These are phyloP conservation scores for Tetracladium setigerum DNA, from an alignment of 495 filamentous ascomycete genomes.

Conservation along the genomic window DNA sequence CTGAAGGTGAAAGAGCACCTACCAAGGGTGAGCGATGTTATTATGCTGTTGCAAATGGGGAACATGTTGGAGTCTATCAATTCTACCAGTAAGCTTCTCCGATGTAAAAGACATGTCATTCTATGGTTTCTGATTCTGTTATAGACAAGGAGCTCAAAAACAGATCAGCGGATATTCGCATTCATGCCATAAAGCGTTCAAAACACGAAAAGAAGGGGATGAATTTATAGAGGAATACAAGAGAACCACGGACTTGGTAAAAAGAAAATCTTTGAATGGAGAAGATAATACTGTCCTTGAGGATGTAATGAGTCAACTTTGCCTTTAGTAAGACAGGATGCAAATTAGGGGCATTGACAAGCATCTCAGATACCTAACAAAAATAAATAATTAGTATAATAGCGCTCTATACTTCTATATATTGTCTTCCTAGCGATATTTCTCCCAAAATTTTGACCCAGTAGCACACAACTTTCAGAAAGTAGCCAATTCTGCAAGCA, in stretches of 20 bases:
- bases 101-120: neutral
- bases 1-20: slow-evolving; percentile 4
- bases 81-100: slow-evolving; percentile 5
- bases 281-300: neutral
- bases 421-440: too few relatives aligned
- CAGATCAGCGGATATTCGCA: slow-evolving; percentile 2
- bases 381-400: too few relatives aligned
- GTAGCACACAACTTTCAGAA: too few relatives aligned
- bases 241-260: neutral
- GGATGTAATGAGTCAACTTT: too few relatives aligned
- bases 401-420: too few relatives aligned
- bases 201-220: slow-evolving; percentile 3
- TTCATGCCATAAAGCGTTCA: slow-evolving; percentile 4
- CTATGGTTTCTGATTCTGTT: neutral
- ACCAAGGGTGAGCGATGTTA: neutral
- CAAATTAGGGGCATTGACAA: too few relatives aligned
- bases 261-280: neutral
- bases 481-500: too few relatives aligned
- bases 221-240: slow-evolving; percentile 5
- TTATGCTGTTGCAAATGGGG: slow-evolving; percentile 5
- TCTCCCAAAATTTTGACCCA: too few relatives aligned
- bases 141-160: neutral
- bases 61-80: slow-evolving; percentile 3
- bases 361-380: too few relatives aligned
- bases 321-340: too few relatives aligned